phyloP scores from a whole-genome alignment of 1,284 basidiomycete species.

The Peniophora sp. region DNA sequence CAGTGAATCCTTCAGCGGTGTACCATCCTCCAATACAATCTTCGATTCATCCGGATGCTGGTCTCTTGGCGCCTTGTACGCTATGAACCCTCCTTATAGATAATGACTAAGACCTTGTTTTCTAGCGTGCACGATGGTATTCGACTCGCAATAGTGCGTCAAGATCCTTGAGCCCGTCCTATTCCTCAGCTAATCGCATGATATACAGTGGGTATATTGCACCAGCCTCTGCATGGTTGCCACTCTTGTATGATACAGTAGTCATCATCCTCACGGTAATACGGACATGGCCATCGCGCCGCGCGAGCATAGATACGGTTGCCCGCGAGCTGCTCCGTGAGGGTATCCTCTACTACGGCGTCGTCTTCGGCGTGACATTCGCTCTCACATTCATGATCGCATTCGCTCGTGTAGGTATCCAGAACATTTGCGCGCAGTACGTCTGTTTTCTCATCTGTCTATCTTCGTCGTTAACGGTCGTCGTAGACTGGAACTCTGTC shows the following conservation, averaged over 20 bases:
- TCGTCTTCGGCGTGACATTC: constrained; percentile 44
- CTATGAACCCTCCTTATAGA: too few relatives aligned
- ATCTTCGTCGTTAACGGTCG: background rate
- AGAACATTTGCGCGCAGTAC: constrained; percentile 44
- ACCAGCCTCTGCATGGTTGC: constrained; percentile 43
- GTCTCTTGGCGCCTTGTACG: too few relatives aligned
- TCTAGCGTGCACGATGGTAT: constrained; percentile 48
- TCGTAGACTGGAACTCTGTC: constrained; percentile 36
- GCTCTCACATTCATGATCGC: constrained; percentile 46
- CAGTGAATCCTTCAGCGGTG: background rate
- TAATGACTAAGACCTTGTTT: too few relatives aligned
- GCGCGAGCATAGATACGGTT: constrained; percentile 14
- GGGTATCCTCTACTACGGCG: constrained; percentile 48
- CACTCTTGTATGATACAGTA: constrained; percentile 45
- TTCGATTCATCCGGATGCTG: too few relatives aligned
- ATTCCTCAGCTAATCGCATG: background rate
- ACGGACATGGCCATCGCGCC: constrained; percentile 26
- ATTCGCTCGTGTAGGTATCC: constrained; percentile 30
- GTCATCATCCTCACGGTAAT: constrained; percentile 38
- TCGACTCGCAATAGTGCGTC: constrained; percentile 11
- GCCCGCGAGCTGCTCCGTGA: constrained; percentile 42
- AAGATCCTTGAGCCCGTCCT: background rate
- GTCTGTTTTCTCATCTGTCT: background rate
- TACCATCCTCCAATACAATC: background rate
- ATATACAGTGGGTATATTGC: constrained; percentile 19